Evolutionary conservation across 768 basidiomycete species (phyloP).

Genomic region (Auriscalpium microsporum): DNA sequence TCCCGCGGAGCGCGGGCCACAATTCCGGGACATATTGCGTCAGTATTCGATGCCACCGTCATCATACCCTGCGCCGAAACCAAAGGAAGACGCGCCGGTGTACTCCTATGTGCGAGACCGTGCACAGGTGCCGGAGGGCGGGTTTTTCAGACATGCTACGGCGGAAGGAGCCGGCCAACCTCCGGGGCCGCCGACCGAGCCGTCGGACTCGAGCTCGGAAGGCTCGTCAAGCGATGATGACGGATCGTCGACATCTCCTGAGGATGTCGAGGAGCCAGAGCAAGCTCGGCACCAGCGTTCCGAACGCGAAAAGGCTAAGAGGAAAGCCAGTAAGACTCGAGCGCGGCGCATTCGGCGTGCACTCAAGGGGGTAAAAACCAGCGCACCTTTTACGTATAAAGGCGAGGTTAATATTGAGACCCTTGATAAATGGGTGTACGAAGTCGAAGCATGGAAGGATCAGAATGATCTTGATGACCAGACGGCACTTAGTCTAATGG

Average conservation of each 20-base stretch:
- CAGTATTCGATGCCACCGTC: neutral
- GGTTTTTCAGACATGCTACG: neutral
- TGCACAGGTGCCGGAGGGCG: neutral
- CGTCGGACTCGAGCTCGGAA: neutral
- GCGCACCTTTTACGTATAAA: neutral
- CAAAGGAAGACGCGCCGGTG: neutral
- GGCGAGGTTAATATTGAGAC: neutral
- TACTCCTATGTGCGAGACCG: neutral
- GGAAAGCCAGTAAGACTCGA: neutral
- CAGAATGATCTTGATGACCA: neutral
- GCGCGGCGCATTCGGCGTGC: neutral
- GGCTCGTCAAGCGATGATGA: neutral
- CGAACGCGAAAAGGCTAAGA: neutral
- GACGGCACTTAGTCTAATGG: slow-evolving; percentile 6
- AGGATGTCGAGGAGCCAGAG: neutral
- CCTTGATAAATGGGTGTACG: neutral
- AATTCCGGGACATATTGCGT: neutral
- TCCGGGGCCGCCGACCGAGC: neutral
- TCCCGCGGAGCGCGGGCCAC: neutral
- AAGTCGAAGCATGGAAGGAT: neutral
- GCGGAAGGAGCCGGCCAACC: neutral
- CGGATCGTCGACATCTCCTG: neutral
- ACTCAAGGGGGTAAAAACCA: neutral
- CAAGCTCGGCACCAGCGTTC: neutral
- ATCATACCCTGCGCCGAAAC: neutral